A percentile compares a stretch with the other conserved stretches of the same genome.
These are phyloP conservation scores for Inga laurina DNA, from an alignment of 306 rosid species.

Conservation along the genomic window DNA sequence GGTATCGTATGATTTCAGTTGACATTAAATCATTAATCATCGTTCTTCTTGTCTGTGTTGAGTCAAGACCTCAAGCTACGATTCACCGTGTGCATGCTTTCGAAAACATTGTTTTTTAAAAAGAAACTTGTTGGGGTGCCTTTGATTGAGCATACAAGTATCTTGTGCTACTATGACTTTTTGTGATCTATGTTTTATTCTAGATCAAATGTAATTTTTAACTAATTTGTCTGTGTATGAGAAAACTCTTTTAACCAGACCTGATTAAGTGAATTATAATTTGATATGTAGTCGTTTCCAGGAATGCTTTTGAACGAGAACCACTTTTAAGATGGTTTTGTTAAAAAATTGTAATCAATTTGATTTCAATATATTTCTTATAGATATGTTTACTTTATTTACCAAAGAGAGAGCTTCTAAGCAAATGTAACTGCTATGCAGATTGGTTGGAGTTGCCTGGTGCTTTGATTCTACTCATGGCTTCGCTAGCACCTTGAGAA, in stretches of 20 bases:
- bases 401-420: background rate
- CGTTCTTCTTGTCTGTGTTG: background rate
- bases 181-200: background rate
- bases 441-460: conserved; percentile 92
- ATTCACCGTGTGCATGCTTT: background rate
- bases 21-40: background rate
- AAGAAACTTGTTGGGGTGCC: background rate
- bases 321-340: background rate
- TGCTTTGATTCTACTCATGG: conserved; percentile 65
- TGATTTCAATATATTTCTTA: background rate
- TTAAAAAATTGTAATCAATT: background rate
- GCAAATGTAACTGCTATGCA: conserved; percentile 39
- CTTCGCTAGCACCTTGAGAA: conserved; percentile 60
- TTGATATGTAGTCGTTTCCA: background rate
- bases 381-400: background rate
- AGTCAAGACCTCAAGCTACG: background rate
- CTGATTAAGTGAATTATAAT: background rate
- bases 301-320: background rate
- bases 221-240: background rate
- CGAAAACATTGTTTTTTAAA: background rate
- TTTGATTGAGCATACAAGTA: background rate
- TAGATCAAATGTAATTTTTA: background rate
- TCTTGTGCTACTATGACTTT: background rate
- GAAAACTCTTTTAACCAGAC: background rate
- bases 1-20: conserved; percentile 46